Evolutionary conservation across 306 rosid species (phyloP), one percentile per base, ranked within the genome.

Genomic region (Pueraria montana): DNA sequence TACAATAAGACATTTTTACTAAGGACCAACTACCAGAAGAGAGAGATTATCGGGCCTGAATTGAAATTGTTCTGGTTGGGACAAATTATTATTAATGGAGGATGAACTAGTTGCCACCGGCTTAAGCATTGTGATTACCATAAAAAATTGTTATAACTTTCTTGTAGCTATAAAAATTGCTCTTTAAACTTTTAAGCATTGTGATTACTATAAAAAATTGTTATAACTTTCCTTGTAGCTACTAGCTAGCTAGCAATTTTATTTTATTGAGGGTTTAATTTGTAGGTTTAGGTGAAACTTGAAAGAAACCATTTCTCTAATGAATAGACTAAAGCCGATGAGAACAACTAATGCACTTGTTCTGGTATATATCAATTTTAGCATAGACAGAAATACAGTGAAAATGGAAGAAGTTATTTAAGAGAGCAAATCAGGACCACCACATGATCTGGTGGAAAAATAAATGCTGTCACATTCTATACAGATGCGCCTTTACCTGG

Each of bases 401-500:
- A 61, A 61, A 27, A 65, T 30, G 21, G 2, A 66, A 67, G 11
- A 67, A 30, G 11, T 9, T 34, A 53, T 38, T 45, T 56, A 17
- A 12, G 40, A n/a, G 23, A 76, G 43, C 0, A 45, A 77, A 69
- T 77, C 26, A 59, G 79, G 83, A 64, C 77, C 76, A 79, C 73
- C 9, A 66, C 53, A 48, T 71, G 63, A 45, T 61, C 34, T 27
- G 34, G 63, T 8, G 14, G 50, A 32, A 79, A 79, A 74, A 32
- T 79, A 72, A 64, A 84, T 62, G 83, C 45, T 42, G 80, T 78
- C 84, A 27, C 86, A 62, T 83, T 77, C 68, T 69, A 20, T 52
- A 16, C 52, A 45, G 74, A 23, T 26, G 64, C 10, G 34, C 62
- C 77, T 17, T 36, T 65, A 40, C 40, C 49, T 74, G 50, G 52